A percentile compares a stretch with the other conserved stretches of the same genome.
These are phyloP conservation scores for Kluyveromyces starmeri DNA, from an alignment of 805 yeast genomes.

Conservation along the genomic window DNA sequence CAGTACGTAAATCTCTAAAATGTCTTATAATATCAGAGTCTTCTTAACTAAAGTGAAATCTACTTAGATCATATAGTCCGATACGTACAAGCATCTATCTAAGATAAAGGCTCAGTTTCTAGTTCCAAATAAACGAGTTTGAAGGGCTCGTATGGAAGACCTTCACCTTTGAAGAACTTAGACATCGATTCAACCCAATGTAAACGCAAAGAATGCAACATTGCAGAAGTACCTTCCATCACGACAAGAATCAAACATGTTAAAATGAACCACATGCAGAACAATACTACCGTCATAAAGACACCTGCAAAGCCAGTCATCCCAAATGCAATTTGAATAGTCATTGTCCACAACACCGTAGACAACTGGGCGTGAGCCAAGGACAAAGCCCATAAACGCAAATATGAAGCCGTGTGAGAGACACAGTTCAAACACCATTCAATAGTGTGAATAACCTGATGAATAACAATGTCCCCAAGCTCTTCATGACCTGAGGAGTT, in stretches of 20 bases:
- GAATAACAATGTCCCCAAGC: conserved; percentile 66
- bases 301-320: conserved; percentile 46
- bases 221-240: conserved; percentile 82
- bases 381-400: conserved; percentile 72
- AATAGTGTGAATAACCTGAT: conserved; percentile 73
- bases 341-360: conserved; percentile 69
- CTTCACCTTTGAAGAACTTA: conserved; percentile 72
- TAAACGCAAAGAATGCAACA: conserved; percentile 67
- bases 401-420: conserved; percentile 70
- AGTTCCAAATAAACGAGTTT: conserved; percentile 30
- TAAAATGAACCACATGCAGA: conserved; percentile 68
- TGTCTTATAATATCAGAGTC: no score
- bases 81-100: no score
- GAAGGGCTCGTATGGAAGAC: conserved; percentile 59
- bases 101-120: conserved; percentile 8
- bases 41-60: no score
- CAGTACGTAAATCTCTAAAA: no score
- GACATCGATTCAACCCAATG: conserved; percentile 85
- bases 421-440: conserved; percentile 75
- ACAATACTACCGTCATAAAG: conserved; percentile 47
- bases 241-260: conserved; percentile 61
- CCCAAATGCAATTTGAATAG: conserved; percentile 54
- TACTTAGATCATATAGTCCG: no score
- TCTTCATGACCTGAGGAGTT: conserved; percentile 35
- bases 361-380: conserved; percentile 75